Evolutionary conservation across 768 basidiomycete genomes (phyloP), one percentile per base, ranked within the genome.

Genomic region (Kwoniella newhampshirensis): DNA sequence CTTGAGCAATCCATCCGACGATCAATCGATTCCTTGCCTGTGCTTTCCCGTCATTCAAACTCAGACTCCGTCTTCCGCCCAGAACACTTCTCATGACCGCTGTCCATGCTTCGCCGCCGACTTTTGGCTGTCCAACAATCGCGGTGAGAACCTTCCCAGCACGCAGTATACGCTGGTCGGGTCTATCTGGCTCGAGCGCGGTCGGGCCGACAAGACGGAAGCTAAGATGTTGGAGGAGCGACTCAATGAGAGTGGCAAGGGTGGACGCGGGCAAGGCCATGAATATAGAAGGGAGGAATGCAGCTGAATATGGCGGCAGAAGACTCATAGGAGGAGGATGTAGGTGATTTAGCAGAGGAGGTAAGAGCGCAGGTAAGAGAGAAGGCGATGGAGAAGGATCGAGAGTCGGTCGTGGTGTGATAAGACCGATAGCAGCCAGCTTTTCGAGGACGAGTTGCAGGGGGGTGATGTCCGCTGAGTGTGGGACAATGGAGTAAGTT

Each of bases 1-100:
- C 83, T 2, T 81, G 35, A 4, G 42, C 84, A 1, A 84, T 67
- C 89, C 89, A 92, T 58, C 84, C 85, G 0, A 85, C 81, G 55
- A 88, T 84, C 27, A 87, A 23, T 30, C 68, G 60, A 11, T 65
- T 79, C 28, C 86, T 57, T 30, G 60, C 63, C 17, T 81, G 21
- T 84, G 82, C 58, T 84, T 77, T 5, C 78, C 23, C 21, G 25
- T 51, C 45, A 15, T n/a, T 50, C 42, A 48, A 15, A 74, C 86
- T 88, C 30, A 55, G 15, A 26, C 39, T 45, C 5, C 15, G 32
- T n/a, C 50, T 91, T 9, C 81, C 80, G 32, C 82, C 83, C 7
- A 78, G 84, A 80, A 52, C 54, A 39, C 13, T 27, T 23, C 27
- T 23, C 25, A 62, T 25, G 15, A 72, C 65, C 28, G 60, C 73